A percentile compares a stretch with the other conserved stretches of the same genome.
These are phyloP conservation scores for Dioscorea dumetorum DNA, from an alignment of 106 monocot species.

Conservation along the genomic window DNA sequence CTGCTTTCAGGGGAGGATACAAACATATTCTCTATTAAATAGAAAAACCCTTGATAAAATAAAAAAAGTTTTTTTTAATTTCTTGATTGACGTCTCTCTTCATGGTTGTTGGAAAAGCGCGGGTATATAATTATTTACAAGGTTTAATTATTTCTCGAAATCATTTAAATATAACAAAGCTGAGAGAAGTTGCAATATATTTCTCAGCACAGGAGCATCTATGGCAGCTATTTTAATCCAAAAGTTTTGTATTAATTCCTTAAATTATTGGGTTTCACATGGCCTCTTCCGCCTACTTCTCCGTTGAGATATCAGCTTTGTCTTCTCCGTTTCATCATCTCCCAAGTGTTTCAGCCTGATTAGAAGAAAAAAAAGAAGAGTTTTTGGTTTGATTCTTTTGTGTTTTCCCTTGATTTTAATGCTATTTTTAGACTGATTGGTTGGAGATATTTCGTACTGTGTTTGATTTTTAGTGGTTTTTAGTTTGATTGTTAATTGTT, in stretches of 20 bases:
- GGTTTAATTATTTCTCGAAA: not conserved
- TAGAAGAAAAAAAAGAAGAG: not conserved
- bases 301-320: not conserved
- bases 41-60: too few species aligned
- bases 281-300: not conserved
- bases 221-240: conserved; percentile 11
- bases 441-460: not conserved
- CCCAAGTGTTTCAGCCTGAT: not conserved
- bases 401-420: not conserved
- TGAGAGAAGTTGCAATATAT: not conserved
- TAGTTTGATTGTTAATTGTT: too few species aligned
- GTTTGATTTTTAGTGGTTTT: not conserved
- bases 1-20: too few species aligned
- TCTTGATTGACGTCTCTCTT: too few species aligned
- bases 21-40: too few species aligned
- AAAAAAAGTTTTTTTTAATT: too few species aligned
- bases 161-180: not conserved
- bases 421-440: not conserved
- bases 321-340: not conserved
- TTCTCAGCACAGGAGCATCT: conserved; percentile 20
- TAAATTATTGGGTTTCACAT: not conserved
- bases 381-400: not conserved
- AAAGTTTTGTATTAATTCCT: conserved; percentile 14
- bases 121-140: not conserved
- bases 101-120: too few species aligned